A percentile compares a stretch with the other conserved stretches of the same genome.
phyloP scores from a whole-genome alignment of 2,329 filamentous ascomycete species.

The Paecilomyces sp. region DNA sequence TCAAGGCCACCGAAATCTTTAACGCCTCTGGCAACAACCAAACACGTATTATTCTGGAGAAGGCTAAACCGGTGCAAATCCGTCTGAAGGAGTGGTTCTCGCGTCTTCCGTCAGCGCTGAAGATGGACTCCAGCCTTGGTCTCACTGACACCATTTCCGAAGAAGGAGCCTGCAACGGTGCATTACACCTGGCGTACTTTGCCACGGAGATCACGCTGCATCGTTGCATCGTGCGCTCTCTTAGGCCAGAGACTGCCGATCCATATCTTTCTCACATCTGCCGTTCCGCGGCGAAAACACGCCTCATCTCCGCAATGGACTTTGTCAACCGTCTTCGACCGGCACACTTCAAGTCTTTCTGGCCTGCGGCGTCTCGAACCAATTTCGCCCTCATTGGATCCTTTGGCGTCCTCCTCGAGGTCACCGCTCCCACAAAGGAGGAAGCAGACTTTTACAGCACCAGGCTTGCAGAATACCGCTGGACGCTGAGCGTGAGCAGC shows the following conservation, averaged over 20 bases:
- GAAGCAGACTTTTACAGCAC: slow-evolving; percentile 90
- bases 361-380: slow-evolving; percentile 48
- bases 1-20: slow-evolving; percentile 41
- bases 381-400: slow-evolving; percentile 95
- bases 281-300: slow-evolving; percentile 85
- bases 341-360: slow-evolving; percentile 81
- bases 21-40: slow-evolving; percentile 33
- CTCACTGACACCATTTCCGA: slow-evolving; percentile 34
- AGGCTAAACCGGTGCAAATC: slow-evolving; percentile 48
- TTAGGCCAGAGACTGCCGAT: slow-evolving; percentile 55
- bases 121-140: slow-evolving; percentile 44
- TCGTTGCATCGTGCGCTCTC: slow-evolving; percentile 78
- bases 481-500: slow-evolving; percentile 82
- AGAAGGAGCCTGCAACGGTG: slow-evolving; percentile 47
- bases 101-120: slow-evolving; percentile 39
- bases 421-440: slow-evolving; percentile 77
- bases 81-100: slow-evolving; percentile 48
- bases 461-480: slow-evolving; percentile 80
- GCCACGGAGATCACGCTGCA: slow-evolving; percentile 91
- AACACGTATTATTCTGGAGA: slow-evolving; percentile 45
- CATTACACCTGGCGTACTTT: slow-evolving; percentile 86
- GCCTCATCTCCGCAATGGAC: slow-evolving; percentile 92
- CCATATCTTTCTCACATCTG: slow-evolving; percentile 86
- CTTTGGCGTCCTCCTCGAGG: slow-evolving; percentile 83
- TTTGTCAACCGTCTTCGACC: slow-evolving; percentile 90